phyloP scores from a whole-genome alignment of 768 basidiomycete species.

The Tylopilus sp. region DNA sequence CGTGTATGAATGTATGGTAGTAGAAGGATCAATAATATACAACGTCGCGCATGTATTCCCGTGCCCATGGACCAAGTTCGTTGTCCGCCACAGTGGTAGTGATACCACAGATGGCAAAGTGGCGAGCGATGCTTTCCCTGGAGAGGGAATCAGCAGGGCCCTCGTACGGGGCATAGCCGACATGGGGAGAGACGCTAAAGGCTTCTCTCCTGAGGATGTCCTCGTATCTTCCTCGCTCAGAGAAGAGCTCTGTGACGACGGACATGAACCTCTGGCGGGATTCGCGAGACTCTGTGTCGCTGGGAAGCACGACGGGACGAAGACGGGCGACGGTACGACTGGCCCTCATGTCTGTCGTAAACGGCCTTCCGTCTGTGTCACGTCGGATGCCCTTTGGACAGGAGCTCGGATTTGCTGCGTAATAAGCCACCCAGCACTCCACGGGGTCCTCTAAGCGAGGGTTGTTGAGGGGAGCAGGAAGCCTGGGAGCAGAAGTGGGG shows the following conservation, averaged over 20 bases:
- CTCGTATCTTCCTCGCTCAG: slow-evolving; percentile 38
- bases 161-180: slow-evolving; percentile 31
- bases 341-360: slow-evolving; percentile 42
- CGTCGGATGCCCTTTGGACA: slow-evolving; percentile 48
- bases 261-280: slow-evolving; percentile 40
- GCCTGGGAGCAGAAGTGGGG: slow-evolving; percentile 17
- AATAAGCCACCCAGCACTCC: slow-evolving; percentile 45
- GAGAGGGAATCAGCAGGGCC: slow-evolving; percentile 29
- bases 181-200: slow-evolving; percentile 34
- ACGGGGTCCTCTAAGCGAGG: slow-evolving; percentile 46
- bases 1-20: slow-evolving; percentile 16
- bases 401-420: slow-evolving; percentile 40
- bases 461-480: slow-evolving; percentile 33
- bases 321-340: slow-evolving; percentile 49
- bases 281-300: slow-evolving; percentile 32
- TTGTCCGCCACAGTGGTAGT: slow-evolving; percentile 33
- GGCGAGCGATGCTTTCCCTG: slow-evolving; percentile 35
- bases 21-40: slow-evolving; percentile 21
- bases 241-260: slow-evolving; percentile 39
- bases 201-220: slow-evolving; percentile 34
- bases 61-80: slow-evolving; percentile 40
- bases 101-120: slow-evolving; percentile 42
- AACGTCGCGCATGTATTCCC: slow-evolving; percentile 32
- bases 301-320: slow-evolving; percentile 35
- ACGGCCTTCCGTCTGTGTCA: slow-evolving; percentile 35